These are phyloP conservation scores for Colletotrichum kahawae DNA, from an alignment of 2,329 filamentous ascomycete genomes.

Conservation along the genomic window DNA sequence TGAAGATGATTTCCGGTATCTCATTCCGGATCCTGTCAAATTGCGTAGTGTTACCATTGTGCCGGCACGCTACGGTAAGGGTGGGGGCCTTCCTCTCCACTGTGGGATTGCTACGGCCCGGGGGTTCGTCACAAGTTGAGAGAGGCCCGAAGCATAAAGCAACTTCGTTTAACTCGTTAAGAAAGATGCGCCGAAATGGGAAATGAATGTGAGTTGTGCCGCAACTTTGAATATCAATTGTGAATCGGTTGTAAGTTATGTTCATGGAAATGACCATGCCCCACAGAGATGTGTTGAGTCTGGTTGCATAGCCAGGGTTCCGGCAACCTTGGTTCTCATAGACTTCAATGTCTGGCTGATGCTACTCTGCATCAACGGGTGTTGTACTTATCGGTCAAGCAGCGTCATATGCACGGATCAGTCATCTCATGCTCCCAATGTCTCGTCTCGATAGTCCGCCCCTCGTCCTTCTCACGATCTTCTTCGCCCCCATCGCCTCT, in stretches of 20 bases:
- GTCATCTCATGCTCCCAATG: neutral
- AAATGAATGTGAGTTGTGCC: neutral
- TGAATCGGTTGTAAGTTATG: neutral
- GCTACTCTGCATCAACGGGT: neutral
- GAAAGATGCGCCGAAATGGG: neutral
- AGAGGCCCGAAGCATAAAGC: neutral
- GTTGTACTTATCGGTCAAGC: neutral
- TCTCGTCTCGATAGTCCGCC: neutral
- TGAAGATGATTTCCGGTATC: neutral
- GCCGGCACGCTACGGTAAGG: neutral
- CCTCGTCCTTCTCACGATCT: neutral
- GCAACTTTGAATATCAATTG: neutral
- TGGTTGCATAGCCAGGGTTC: neutral
- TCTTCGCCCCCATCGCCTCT: neutral
- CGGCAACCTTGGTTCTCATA: neutral
- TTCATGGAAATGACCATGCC: neutral
- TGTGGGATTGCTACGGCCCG: neutral
- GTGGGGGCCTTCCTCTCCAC: neutral
- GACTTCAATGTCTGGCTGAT: neutral
- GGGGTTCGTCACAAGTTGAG: neutral
- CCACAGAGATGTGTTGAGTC: neutral
- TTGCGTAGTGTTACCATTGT: conserved; percentile 14
- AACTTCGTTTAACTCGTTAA: neutral
- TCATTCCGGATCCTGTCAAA: neutral
- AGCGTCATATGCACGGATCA: neutral